Conservation (phyloP, 768 basidiomycete genomes). For the Candolleomyces efflorescens region DNA sequence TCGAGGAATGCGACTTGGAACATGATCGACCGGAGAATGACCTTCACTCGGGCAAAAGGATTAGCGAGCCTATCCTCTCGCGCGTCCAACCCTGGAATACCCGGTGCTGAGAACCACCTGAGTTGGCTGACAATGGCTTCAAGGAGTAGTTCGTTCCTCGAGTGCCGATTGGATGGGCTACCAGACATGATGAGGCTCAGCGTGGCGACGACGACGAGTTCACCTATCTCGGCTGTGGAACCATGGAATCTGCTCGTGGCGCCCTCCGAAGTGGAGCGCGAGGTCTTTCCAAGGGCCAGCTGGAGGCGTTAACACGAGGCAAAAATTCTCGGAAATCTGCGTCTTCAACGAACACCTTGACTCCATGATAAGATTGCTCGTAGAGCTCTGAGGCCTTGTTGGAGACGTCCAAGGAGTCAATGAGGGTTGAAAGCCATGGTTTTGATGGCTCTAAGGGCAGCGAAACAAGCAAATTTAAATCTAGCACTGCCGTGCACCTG, state of each 20-base stretch:
- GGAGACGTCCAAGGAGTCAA: conserved; percentile 16
- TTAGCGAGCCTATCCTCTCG: conserved; percentile 35
- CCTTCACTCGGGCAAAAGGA: conserved; percentile 33
- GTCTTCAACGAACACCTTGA: conserved; percentile 38
- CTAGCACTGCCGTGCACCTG: no score
- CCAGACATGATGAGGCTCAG: no score
- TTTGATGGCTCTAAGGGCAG: not conserved
- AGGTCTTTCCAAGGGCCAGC: conserved; percentile 42
- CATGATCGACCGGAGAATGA: conserved; percentile 39
- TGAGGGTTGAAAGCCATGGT: not conserved
- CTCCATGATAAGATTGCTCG: conserved; percentile 39
- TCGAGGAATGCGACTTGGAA: conserved; percentile 42
- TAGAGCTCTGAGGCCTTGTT: conserved; percentile 38
- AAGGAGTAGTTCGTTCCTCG: no score
- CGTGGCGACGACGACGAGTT: no score
- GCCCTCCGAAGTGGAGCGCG: conserved; percentile 37
- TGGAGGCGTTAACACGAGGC: conserved; percentile 38
- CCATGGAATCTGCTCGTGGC: no score
- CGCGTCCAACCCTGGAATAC: no score
- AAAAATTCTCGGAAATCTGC: conserved; percentile 36
- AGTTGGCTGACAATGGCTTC: no score
- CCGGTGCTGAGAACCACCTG: no score
- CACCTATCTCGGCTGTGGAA: no score
- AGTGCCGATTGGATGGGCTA: no score
- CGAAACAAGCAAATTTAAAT: no score